phyloP scores from a whole-genome alignment of 192 early-diverging fungal genomes.

The Rhizophagus clarus region DNA sequence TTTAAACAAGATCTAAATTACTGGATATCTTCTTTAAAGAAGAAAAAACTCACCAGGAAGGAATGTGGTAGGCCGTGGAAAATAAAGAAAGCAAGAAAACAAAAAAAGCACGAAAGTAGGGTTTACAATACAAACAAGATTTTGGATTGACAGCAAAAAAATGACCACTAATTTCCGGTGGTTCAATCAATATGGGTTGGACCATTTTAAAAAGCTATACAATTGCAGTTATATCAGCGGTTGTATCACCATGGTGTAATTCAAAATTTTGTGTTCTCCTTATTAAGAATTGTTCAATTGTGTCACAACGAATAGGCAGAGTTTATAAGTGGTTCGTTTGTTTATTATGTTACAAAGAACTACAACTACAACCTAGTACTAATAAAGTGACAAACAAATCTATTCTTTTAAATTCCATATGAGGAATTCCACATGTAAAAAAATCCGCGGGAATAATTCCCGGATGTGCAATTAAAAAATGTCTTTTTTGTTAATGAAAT shows the following conservation, averaged over 20 bases:
- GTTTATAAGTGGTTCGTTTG: background rate
- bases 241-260: background rate
- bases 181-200: background rate
- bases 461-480: too few relatives aligned
- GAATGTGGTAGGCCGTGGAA: background rate
- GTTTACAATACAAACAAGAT: constrained; percentile 1
- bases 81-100: background rate
- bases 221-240: background rate
- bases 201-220: background rate
- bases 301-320: background rate
- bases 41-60: background rate
- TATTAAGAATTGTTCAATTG: background rate
- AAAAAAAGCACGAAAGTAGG: background rate
- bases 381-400: too few relatives aligned
- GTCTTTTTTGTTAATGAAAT: too few relatives aligned
- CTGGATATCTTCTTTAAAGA: background rate
- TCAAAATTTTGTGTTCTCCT: background rate
- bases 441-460: too few relatives aligned
- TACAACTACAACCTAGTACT: too few relatives aligned
- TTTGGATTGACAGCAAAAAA: background rate
- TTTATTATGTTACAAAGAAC: background rate
- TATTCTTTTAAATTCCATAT: too few relatives aligned
- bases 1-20: too few relatives aligned
- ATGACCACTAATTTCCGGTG: background rate
- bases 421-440: too few relatives aligned